Base-by-base conservation (phyloP, 2,329 filamentous ascomycete species). In the Macrophomina pseudophaseolina region DNA sequence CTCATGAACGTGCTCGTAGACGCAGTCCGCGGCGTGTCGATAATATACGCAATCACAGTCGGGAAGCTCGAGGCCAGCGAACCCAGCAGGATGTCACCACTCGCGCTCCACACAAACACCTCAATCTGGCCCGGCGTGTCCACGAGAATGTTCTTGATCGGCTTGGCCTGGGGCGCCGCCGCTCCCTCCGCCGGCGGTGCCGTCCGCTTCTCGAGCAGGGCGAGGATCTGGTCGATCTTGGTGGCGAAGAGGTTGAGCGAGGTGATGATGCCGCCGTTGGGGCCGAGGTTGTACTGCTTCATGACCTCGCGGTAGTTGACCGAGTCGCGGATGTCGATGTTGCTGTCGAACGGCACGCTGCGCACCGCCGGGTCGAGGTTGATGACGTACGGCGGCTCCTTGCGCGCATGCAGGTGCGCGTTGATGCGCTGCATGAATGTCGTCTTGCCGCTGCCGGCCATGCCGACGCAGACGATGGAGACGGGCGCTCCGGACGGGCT, bases 251-350 rank as follows among this genome's bases (percentile, higher is more conserved):
- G 87, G 78, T 99, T 99, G 58, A 99, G 83, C 11, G 92, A 95
- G 1, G 96, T 99, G 71, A 99, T 83, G 74, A 99, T 99, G 54
- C 94, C 96, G 63, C 95, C 95, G 82, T 99, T 99, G 8, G 95
- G 95, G 0, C 95, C 95, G 0, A 99, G 87, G 76, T 97, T 97
- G 80, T 97, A 98, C 81, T 98, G 94, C 81, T 94, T 96, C 96
- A 99, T 99, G 70, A 99, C 95, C 80, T 99, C 94, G 79, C 97
- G 95, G 84, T 99, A 99, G 86, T 99, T 97, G 78, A 99, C 94
- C 32, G 92, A 95, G 81, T 99, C 95, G 74, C 96, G 93, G 73
- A 99, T 99, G 80, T 99, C 95, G 81, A 99, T 98, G 80, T 99
- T 99, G 79, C 91, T 89, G 72, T 97, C 94, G 76, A 97, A 99